Conservation (phyloP, 352 stramenopile species). For the Aphanomyces euteiches region DNA sequence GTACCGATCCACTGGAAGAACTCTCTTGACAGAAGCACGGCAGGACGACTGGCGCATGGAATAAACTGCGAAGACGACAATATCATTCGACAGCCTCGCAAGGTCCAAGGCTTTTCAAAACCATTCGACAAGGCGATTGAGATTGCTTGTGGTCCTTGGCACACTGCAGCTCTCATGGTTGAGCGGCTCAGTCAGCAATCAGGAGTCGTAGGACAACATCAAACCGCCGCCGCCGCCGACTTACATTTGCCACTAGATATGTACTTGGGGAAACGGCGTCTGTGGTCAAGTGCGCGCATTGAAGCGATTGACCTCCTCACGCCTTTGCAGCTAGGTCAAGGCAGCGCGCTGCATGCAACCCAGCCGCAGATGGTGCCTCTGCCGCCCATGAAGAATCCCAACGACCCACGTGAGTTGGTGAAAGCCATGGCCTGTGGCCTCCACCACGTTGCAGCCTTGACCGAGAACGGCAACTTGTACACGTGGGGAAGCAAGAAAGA, state of each 20-base stretch:
- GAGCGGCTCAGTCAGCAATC: slow-evolving; percentile 7
- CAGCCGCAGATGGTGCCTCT: slow-evolving; percentile 45
- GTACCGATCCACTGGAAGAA: slow-evolving; percentile 5
- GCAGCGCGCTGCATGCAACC: slow-evolving; percentile 43
- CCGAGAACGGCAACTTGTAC: slow-evolving; percentile 50
- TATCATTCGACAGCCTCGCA: not conserved
- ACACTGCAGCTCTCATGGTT: slow-evolving; percentile 57
- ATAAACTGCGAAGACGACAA: not conserved
- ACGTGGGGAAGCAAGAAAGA: slow-evolving; percentile 59
- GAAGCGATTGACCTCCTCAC: not conserved
- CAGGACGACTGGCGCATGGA: slow-evolving; percentile 5
- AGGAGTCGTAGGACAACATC: slow-evolving; percentile 3
- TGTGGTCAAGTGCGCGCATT: slow-evolving; percentile 47
- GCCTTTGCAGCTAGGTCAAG: slow-evolving; percentile 42
- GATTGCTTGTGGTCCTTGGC: slow-evolving; percentile 71
- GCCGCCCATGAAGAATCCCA: slow-evolving; percentile 34
- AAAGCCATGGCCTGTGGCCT: slow-evolving; percentile 54
- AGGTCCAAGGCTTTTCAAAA: not conserved
- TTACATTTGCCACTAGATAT: slow-evolving; percentile 35
- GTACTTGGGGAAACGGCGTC: slow-evolving; percentile 68
- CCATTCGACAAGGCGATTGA: slow-evolving; percentile 38
- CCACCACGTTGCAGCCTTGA: slow-evolving; percentile 62
- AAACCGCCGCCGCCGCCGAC: not conserved
- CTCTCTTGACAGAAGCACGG: not conserved
- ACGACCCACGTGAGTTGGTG: slow-evolving; percentile 40